phyloP scores from a whole-genome alignment of 805 yeast species.

The Zygosaccharomyces lentus region DNA sequence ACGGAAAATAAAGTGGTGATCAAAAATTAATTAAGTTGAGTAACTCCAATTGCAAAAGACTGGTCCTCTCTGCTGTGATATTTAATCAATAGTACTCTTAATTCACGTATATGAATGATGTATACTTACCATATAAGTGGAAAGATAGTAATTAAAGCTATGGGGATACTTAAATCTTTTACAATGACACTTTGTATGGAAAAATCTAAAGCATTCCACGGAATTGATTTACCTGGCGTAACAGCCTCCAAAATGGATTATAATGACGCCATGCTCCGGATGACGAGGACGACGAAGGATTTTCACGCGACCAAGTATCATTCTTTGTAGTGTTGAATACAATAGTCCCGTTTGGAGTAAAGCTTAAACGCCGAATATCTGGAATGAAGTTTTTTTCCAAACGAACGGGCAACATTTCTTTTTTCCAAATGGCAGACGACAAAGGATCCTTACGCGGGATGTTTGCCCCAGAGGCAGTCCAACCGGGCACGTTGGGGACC shows the following conservation, averaged over 20 bases:
- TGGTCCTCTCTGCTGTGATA: too few relatives aligned
- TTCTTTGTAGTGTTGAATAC: constrained; percentile 6
- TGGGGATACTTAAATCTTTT: background rate
- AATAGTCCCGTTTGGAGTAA: constrained; percentile 7
- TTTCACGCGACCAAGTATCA: background rate
- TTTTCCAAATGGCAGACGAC: constrained; percentile 2
- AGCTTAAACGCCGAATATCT: constrained; percentile 5
- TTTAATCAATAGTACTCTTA: too few relatives aligned
- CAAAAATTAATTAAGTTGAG: too few relatives aligned
- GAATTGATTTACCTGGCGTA: background rate
- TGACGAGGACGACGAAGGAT: background rate
- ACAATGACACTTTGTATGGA: background rate
- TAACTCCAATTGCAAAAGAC: too few relatives aligned
- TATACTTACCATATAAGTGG: too few relatives aligned
- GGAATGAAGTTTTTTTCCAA: constrained; percentile 9
- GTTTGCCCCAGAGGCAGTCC: constrained; percentile 11
- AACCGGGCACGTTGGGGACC: constrained; percentile 13
- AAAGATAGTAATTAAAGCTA: background rate
- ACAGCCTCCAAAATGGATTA: constrained; percentile 3
- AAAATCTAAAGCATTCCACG: background rate
- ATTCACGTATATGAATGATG: too few relatives aligned
- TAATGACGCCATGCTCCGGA: background rate
- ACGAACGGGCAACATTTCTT: constrained; percentile 3
- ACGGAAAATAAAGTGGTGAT: too few relatives aligned
- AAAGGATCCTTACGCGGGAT: constrained; percentile 5